phyloP scores from a whole-genome alignment of 2,329 filamentous ascomycete genomes.

The Aspergillus novoparasiticus region DNA sequence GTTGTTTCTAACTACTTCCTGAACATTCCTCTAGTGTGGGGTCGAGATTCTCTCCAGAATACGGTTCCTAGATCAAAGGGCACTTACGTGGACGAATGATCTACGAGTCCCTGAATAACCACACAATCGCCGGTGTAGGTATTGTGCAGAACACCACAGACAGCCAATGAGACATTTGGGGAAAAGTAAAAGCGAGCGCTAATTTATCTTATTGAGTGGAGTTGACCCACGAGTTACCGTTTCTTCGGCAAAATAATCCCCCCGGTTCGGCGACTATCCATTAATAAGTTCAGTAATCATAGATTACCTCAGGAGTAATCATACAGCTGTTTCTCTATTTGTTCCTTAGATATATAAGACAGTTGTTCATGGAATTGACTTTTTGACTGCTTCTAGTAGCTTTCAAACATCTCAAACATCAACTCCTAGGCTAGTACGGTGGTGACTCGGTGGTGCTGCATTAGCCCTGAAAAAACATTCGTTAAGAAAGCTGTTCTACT shows the following conservation, averaged over 20 bases:
- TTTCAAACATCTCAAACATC: too few relatives aligned
- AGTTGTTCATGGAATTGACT: too few relatives aligned
- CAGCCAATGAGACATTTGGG: background rate
- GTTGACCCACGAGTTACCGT: background rate
- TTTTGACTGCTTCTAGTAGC: too few relatives aligned
- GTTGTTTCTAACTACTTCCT: background rate
- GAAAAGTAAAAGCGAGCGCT: background rate
- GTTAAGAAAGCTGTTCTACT: too few relatives aligned
- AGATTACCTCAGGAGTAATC: too few relatives aligned
- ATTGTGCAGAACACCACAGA: too few relatives aligned
- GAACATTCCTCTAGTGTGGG: background rate
- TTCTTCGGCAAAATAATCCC: background rate
- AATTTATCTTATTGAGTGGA: background rate
- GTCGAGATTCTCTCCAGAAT: background rate
- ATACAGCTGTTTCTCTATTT: too few relatives aligned
- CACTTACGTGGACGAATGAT: background rate
- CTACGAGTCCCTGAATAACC: background rate
- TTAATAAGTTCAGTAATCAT: conserved; percentile 7
- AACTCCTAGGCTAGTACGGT: too few relatives aligned
- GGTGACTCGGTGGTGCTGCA: too few relatives aligned
- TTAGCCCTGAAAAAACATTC: too few relatives aligned
- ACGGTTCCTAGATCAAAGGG: background rate
- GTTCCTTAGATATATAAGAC: too few relatives aligned
- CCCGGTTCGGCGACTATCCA: conserved; percentile 1
- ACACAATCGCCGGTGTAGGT: background rate